These are phyloP conservation scores for Fusarium nygamai DNA, from an alignment of 2,329 filamentous ascomycete genomes.

Conservation along the genomic window DNA sequence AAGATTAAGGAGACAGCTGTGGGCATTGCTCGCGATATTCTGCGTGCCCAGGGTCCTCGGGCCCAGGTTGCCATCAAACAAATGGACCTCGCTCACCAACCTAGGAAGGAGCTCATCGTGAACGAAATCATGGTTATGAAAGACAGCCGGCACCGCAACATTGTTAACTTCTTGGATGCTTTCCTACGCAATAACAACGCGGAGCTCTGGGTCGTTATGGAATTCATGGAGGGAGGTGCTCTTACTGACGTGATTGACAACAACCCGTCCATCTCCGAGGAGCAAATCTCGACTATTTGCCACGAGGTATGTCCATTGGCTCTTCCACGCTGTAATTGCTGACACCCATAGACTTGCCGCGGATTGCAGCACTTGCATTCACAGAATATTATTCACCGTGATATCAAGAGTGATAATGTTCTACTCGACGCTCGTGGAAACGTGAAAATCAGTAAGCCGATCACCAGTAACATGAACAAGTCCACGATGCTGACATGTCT, in stretches of 20 bases:
- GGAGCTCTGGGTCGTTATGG: slow-evolving; percentile 99
- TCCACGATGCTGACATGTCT: slow-evolving; percentile 24
- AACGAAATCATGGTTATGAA: slow-evolving; percentile 99
- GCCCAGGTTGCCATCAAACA: slow-evolving; percentile 98
- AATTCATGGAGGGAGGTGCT: slow-evolving; percentile 99
- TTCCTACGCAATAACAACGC: slow-evolving; percentile 94
- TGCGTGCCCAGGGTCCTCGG: slow-evolving; percentile 80
- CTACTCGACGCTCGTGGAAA: slow-evolving; percentile 92
- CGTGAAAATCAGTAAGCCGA: slow-evolving; percentile 90
- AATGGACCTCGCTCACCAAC: slow-evolving; percentile 98
- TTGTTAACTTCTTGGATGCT: slow-evolving; percentile 98
- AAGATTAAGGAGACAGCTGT: slow-evolving; percentile 89
- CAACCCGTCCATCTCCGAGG: slow-evolving; percentile 91
- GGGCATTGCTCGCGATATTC: slow-evolving; percentile 84
- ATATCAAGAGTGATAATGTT: slow-evolving; percentile 99
- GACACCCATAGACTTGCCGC: slow-evolving; percentile 80
- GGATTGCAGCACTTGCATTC: slow-evolving; percentile 93
- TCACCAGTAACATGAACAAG: neutral
- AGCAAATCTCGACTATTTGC: slow-evolving; percentile 98
- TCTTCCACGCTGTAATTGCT: slow-evolving; percentile 23
- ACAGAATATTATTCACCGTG: slow-evolving; percentile 97
- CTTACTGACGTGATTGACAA: slow-evolving; percentile 99
- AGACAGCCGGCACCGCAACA: slow-evolving; percentile 97
- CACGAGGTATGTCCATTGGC: slow-evolving; percentile 74
- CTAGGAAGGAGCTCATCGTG: slow-evolving; percentile 96